phyloP scores from a whole-genome alignment of 1,139 yeast species.

The Yamadazyma spencermartinsiae region DNA sequence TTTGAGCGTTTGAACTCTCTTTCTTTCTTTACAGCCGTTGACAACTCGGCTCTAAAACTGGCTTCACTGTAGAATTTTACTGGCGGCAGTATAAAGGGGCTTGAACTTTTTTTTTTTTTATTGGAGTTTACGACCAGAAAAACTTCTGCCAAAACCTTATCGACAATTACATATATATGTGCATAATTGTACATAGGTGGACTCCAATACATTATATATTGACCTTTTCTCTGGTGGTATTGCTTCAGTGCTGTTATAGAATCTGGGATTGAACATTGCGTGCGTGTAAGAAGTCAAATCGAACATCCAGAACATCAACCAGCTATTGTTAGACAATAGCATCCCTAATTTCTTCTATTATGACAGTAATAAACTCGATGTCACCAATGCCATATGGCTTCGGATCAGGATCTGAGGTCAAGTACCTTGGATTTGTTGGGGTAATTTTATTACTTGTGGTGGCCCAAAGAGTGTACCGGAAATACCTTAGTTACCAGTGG shows the following conservation, averaged over 20 bases:
- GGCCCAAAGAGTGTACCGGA: slow-evolving; percentile 7
- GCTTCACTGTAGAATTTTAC: background rate
- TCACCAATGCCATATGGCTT: background rate
- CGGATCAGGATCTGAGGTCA: background rate
- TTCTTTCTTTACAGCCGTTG: background rate
- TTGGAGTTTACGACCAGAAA: slow-evolving; percentile 1
- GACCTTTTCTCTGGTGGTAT: no score
- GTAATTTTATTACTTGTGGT: slow-evolving; percentile 1
- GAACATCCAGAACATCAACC: no score
- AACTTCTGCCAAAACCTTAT: background rate
- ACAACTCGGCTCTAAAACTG: background rate
- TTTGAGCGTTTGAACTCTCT: no score
- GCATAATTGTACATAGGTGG: no score
- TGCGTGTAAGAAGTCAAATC: no score
- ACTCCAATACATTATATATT: no score
- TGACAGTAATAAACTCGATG: background rate
- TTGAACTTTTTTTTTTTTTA: background rate
- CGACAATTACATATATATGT: background rate
- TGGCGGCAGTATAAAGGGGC: no score
- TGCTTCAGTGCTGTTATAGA: no score
- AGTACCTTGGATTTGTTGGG: background rate
- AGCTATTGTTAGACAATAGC: no score
- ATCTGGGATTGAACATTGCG: no score
- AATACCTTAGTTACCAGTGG: slow-evolving; percentile 12
- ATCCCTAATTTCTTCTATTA: no score